Conservation (phyloP, 1,284 basidiomycete species). For the Coniophora puteana region DNA sequence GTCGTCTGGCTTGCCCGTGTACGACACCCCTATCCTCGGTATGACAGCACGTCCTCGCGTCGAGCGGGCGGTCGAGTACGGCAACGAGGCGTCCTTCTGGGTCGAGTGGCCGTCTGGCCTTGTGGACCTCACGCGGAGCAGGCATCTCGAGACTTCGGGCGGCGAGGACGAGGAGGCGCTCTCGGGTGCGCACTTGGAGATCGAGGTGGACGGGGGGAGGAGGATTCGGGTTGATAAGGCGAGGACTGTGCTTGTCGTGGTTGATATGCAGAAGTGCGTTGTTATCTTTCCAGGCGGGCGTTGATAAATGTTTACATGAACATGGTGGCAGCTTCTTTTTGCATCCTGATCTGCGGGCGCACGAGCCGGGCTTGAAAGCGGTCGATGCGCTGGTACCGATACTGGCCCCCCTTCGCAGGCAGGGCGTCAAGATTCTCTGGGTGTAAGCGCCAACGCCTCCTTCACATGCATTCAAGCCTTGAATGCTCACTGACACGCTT, state of each 20-base stretch:
- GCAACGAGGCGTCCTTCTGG: slow-evolving; percentile 57
- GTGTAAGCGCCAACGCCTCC: slow-evolving; percentile 41
- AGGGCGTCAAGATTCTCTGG: slow-evolving; percentile 64
- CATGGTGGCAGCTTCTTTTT: slow-evolving; percentile 50
- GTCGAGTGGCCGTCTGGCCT: slow-evolving; percentile 64
- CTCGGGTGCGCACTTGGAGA: slow-evolving; percentile 41
- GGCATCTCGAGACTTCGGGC: slow-evolving; percentile 29
- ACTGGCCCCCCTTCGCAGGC: slow-evolving; percentile 45
- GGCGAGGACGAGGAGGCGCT: too few relatives aligned
- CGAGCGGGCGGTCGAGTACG: slow-evolving; percentile 45
- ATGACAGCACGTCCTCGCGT: slow-evolving; percentile 47
- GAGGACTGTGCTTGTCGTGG: slow-evolving; percentile 53
- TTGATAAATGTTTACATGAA: slow-evolving; percentile 6
- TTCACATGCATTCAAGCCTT: not conserved
- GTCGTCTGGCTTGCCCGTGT: slow-evolving; percentile 25
- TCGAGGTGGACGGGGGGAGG: slow-evolving; percentile 48
- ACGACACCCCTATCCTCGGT: slow-evolving; percentile 38
- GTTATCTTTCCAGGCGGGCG: not conserved
- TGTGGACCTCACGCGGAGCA: slow-evolving; percentile 53
- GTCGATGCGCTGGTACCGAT: slow-evolving; percentile 51
- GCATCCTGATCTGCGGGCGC: slow-evolving; percentile 54
- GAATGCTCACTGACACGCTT: slow-evolving; percentile 1
- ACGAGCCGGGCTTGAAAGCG: slow-evolving; percentile 55
- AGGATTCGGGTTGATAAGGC: slow-evolving; percentile 47
- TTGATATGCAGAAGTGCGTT: slow-evolving; percentile 72